phyloP scores from a whole-genome alignment of 2,329 filamentous ascomycete genomes.

The Fusarium albidum region DNA sequence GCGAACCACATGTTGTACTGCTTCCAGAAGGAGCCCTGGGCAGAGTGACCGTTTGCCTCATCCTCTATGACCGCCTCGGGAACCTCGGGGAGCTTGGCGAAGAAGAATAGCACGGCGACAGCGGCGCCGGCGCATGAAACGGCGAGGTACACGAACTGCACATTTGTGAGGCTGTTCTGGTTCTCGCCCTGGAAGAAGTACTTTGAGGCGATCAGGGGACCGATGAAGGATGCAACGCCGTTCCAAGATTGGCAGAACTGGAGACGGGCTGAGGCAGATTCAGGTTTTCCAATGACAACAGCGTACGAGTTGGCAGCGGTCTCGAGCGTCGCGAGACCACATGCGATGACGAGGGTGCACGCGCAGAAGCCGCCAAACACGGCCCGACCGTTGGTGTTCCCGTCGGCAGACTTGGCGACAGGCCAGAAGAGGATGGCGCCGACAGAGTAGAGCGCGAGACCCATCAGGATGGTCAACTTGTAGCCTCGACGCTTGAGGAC shows the following conservation, averaged over 20 bases:
- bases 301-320: slow-evolving; percentile 76
- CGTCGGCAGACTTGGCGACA: slow-evolving; percentile 58
- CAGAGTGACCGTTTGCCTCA: slow-evolving; percentile 58
- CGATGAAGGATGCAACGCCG: slow-evolving; percentile 75
- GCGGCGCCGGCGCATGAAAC: slow-evolving; percentile 73
- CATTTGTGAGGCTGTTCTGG: slow-evolving; percentile 66
- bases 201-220: slow-evolving; percentile 75
- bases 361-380: slow-evolving; percentile 78
- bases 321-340: slow-evolving; percentile 76
- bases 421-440: slow-evolving; percentile 65
- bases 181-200: slow-evolving; percentile 74
- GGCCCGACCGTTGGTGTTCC: slow-evolving; percentile 29
- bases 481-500: slow-evolving; percentile 72
- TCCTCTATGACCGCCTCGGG: slow-evolving; percentile 54
- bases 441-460: slow-evolving; percentile 71
- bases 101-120: slow-evolving; percentile 71
- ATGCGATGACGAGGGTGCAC: slow-evolving; percentile 76
- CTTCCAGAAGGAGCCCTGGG: slow-evolving; percentile 70
- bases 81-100: slow-evolving; percentile 76
- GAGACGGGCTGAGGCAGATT: slow-evolving; percentile 13
- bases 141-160: slow-evolving; percentile 80
- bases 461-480: slow-evolving; percentile 71
- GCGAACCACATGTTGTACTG: slow-evolving; percentile 81
- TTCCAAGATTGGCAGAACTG: slow-evolving; percentile 80
- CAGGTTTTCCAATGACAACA: slow-evolving; percentile 60